phyloP scores from a whole-genome alignment of 2,329 filamentous ascomycete species.

The Phaeosphaeria sp. region DNA sequence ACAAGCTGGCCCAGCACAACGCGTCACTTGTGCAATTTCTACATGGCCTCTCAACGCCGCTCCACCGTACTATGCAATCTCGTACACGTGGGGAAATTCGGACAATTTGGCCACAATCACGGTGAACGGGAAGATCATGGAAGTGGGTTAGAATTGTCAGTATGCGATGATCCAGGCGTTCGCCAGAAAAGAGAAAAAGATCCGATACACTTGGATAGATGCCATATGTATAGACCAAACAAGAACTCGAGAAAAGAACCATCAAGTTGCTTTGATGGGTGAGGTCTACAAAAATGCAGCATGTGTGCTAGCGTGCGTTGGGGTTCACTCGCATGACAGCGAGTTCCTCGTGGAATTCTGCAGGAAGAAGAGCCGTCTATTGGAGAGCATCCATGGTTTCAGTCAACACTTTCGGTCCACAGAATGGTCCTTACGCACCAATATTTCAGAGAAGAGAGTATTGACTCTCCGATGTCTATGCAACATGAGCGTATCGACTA shows the following conservation, averaged over 20 bases:
- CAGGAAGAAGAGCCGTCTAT: neutral
- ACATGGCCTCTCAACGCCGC: conserved; percentile 7
- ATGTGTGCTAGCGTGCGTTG: conserved; percentile 11
- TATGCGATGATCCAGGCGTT: conserved; percentile 3
- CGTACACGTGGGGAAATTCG: conserved; percentile 36
- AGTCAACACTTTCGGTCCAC: neutral
- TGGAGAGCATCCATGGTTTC: neutral
- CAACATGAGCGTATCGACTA: too few relatives aligned
- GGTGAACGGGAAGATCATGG: neutral
- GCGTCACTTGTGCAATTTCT: neutral
- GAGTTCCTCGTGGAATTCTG: neutral
- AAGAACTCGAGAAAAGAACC: conserved; percentile 13
- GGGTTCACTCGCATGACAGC: conserved; percentile 3
- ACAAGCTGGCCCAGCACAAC: neutral
- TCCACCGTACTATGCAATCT: conserved; percentile 38
- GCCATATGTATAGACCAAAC: conserved; percentile 24
- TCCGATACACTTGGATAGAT: conserved; percentile 13
- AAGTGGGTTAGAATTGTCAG: conserved; percentile 3
- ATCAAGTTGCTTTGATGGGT: conserved; percentile 21
- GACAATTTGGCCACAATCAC: neutral
- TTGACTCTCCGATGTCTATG: neutral
- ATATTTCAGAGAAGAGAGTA: too few relatives aligned
- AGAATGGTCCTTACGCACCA: neutral
- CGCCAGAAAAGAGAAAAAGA: neutral
- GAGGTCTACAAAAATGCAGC: conserved; percentile 7